These are phyloP conservation scores for Euryodendron excelsum DNA, from an alignment of 148 eudicot genomes.

Conservation along the genomic window DNA sequence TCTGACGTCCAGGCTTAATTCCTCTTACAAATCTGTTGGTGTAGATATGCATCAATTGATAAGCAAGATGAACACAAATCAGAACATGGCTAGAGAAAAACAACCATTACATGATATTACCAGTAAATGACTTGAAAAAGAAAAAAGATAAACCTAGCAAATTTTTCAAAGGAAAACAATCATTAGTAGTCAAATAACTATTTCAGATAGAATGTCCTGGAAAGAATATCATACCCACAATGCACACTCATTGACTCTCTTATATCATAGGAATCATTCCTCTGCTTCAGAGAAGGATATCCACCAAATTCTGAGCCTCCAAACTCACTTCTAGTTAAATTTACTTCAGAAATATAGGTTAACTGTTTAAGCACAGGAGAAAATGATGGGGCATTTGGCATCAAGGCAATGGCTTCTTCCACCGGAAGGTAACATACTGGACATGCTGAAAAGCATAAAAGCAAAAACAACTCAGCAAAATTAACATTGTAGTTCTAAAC, in stretches of 20 bases:
- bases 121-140: background rate
- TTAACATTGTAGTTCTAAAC: background rate
- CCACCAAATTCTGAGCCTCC: conserved; percentile 99
- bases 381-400: conserved; percentile 84
- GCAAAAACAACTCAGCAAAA: background rate
- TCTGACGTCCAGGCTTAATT: conserved; percentile 69
- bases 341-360: conserved; percentile 72
- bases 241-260: conserved; percentile 90
- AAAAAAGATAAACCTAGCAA: background rate
- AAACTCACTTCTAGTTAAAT: conserved; percentile 68
- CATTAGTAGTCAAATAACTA: background rate
- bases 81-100: background rate
- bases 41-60: background rate
- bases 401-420: conserved; percentile 66
- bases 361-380: conserved; percentile 70
- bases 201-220: background rate
- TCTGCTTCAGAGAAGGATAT: conserved; percentile 83
- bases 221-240: conserved; percentile 70
- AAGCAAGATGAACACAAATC: conserved; percentile 8
- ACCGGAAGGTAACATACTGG: conserved; percentile 94
- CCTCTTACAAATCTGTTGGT: conserved; percentile 76
- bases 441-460: conserved; percentile 62
- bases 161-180: background rate
- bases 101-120: background rate
- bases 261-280: conserved; percentile 79